Conservation (phyloP, 768 basidiomycete species). For the Kwoniella newhampshirensis region DNA sequence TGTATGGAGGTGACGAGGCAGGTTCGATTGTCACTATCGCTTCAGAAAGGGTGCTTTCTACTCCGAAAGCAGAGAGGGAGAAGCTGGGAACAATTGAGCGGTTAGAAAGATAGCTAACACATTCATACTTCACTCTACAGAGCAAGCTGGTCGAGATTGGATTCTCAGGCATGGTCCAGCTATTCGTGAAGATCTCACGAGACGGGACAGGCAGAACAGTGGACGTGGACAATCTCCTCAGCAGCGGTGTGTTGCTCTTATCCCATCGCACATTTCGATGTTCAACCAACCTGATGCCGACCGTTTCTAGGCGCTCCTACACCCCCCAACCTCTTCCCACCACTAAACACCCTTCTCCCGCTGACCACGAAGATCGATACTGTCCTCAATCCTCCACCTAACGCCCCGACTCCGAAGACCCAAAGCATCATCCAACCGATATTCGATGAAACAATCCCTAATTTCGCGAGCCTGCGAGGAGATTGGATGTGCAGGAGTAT, state of each 20-base stretch:
- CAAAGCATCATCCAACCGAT: constrained; percentile 18
- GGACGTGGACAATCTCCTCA: constrained; percentile 35
- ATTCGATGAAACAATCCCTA: constrained; percentile 18
- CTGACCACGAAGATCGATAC: constrained; percentile 25
- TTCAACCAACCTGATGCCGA: constrained; percentile 1
- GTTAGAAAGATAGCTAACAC: too few relatives aligned
- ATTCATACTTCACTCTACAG: constrained; percentile 7
- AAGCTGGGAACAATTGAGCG: too few relatives aligned
- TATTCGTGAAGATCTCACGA: constrained; percentile 41
- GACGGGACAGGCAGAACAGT: constrained; percentile 33
- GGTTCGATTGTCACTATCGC: too few relatives aligned
- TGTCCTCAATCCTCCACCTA: constrained; percentile 13
- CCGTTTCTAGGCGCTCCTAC: constrained; percentile 36
- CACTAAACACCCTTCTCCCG: constrained; percentile 32
- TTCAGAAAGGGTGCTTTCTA: too few relatives aligned
- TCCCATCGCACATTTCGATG: too few relatives aligned
- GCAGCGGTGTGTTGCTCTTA: constrained; percentile 31
- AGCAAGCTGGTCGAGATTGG: constrained; percentile 46
- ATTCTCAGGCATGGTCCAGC: constrained; percentile 37
- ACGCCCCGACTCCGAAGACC: constrained; percentile 26
- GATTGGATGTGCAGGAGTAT: constrained; percentile 38
- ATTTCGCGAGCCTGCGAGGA: constrained; percentile 28
- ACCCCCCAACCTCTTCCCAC: constrained; percentile 42
- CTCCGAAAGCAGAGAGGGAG: too few relatives aligned
- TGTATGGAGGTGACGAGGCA: too few relatives aligned